Evolutionary conservation across 2,329 filamentous ascomycete species (phyloP).

Genomic region (Cladobotryum protrusum): DNA sequence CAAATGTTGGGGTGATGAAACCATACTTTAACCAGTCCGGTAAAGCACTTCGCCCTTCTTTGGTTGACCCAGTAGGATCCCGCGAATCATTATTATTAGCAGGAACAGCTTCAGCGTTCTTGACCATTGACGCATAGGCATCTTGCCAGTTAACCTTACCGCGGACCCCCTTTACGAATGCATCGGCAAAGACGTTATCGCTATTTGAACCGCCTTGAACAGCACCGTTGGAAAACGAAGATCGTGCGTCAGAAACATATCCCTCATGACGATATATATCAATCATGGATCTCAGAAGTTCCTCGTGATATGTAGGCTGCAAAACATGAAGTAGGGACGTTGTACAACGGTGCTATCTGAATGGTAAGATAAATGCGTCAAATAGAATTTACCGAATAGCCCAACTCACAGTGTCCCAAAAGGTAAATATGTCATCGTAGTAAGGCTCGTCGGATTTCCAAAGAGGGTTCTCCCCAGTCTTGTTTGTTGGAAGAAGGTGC

Average conservation of each 20-base stretch:
- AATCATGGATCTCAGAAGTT: conserved; percentile 60
- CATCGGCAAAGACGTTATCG: conserved; percentile 67
- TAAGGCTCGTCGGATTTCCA: conserved; percentile 62
- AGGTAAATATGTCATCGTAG: conserved; percentile 65
- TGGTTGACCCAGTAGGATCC: conserved; percentile 54
- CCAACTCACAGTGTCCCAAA: conserved; percentile 47
- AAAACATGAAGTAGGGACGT: conserved; percentile 60
- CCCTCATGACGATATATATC: conserved; percentile 62
- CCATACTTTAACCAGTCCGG: conserved; percentile 61
- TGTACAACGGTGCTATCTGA: conserved; percentile 51
- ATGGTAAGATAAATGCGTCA: not conserved
- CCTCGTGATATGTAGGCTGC: conserved; percentile 56
- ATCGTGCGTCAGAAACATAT: conserved; percentile 59
- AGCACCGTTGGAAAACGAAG: conserved; percentile 62
- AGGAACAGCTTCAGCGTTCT: conserved; percentile 59
- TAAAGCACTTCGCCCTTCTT: conserved; percentile 62
- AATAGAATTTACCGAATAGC: too few species aligned
- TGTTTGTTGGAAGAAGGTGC: conserved; percentile 62
- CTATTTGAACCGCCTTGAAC: conserved; percentile 65
- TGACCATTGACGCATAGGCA: conserved; percentile 57
- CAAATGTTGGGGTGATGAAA: conserved; percentile 58
- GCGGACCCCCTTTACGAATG: conserved; percentile 61
- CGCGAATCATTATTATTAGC: conserved; percentile 52
- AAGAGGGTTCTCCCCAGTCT: conserved; percentile 62
- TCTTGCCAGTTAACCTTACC: conserved; percentile 59